Conservation (phyloP, 108 stramenopile species). For the Pseudonitzschia pungens region DNA sequence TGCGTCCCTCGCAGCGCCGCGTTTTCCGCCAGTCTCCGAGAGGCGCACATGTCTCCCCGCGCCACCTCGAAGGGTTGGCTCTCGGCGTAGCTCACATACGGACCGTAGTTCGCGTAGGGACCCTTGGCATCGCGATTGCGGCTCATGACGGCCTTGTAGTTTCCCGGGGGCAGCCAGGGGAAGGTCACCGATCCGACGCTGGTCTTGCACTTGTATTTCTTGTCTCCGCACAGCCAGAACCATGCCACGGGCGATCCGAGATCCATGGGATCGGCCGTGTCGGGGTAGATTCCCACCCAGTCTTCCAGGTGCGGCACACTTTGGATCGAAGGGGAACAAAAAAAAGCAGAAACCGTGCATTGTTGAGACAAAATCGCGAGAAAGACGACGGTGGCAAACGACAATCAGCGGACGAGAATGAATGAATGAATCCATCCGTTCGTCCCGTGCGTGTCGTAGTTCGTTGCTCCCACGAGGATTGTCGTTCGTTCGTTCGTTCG, state of each 20-base stretch:
- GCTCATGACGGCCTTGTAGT: conserved; percentile 9
- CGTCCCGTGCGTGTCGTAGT: too few species aligned
- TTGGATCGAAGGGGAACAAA: neutral
- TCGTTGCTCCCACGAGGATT: too few species aligned
- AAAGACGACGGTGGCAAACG: neutral
- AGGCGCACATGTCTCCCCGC: conserved; percentile 10
- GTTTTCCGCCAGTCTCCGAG: neutral
- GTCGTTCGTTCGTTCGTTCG: too few species aligned
- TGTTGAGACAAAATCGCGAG: neutral
- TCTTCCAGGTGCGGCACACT: conserved; percentile 3
- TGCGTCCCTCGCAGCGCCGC: neutral
- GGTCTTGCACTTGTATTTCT: neutral
- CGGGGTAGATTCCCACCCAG: conserved; percentile 13
- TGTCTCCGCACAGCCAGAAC: conserved; percentile 15
- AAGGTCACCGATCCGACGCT: conserved; percentile 10
- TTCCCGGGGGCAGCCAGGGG: conserved; percentile 7
- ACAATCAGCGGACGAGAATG: neutral
- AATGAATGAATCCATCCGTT: neutral
- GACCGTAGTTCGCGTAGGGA: conserved; percentile 10
- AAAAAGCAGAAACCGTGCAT: neutral
- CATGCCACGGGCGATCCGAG: conserved; percentile 16
- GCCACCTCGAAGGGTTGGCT: conserved; percentile 15
- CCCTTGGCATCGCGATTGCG: conserved; percentile 7
- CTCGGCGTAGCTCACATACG: conserved; percentile 12
- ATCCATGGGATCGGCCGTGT: neutral